Base-by-base conservation (phyloP, 169 alveolate species). In the Eimeria praecox region DNA sequence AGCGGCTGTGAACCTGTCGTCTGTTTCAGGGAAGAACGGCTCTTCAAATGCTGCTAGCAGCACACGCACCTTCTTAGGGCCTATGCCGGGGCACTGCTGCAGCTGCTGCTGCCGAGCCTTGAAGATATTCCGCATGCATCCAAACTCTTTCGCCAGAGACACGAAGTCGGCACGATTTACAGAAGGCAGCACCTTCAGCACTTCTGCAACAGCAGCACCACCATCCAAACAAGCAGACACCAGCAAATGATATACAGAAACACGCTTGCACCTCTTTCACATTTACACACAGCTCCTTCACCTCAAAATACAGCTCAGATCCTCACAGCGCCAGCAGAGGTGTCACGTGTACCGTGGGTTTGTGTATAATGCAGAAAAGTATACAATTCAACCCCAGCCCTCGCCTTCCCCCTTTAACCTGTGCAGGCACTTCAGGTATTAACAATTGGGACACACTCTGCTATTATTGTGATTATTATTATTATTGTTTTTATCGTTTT, bases 21-120 rank as follows among this genome's bases (percentile, higher is more conserved):
- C 75, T 46, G 75, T 54, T 14, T 83, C 91, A 16, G 95, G 69
- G 80, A 90, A 90, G 95, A 90, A 90, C 27, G 95, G 95, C 69
- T 92, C 91, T 12, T 80, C 91, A 10, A 78, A 38, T 27, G 89
- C 95, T 16, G 73, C 87, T 27, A 92, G 49, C 42, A 92, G 77
- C 38, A 40, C 77, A 42, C 85, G 62, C 73, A 46, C 71, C 54
- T 92, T 92, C 85, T 92, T 92, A 38, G 87, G 91, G 12, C 97
- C 97, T 16, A 96, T 95, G 22, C 97, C 97, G 0, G 96, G 86
- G 77, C 96, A 82, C 62, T 92, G 80, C 49, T 91, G 86, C 56
- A 96, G 97, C 46, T 83, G 96, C 52, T 91, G 85, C 46, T 91
- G 94, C 22, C 71, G 35, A 18, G 97, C 97, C 38, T 18, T 49